Base-by-base conservation (phyloP, 805 yeast genomes). In the Saccharomycopsis sp. region DNA sequence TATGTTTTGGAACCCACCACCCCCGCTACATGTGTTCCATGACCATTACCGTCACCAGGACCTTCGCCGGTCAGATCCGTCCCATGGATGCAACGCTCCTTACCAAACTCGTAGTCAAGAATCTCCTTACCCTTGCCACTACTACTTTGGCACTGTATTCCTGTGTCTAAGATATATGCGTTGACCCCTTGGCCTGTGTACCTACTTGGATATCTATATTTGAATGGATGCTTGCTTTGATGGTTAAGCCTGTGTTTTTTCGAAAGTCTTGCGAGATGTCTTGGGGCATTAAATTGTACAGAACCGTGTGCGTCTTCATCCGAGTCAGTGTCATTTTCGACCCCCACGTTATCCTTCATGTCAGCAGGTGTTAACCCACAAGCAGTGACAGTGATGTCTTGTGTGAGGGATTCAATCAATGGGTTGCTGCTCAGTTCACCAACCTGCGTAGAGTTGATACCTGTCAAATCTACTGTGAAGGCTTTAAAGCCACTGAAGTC, bases 21-120 rank as follows among this genome's bases (percentile, higher is more conserved):
- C 2, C 97, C 97, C 0, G 97, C 96, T 52, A 91, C 95, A 70
- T 91, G 97, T 0, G 97, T 89, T 0, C 97, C 97, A 69, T 91
- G 97, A 0, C 97, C 97, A 64, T 85, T 84, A 8, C 72, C 72
- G 67, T 91, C 97, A 4, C 88, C 89, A 0, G 75, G 66, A 0
- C 82, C 81, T 62, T 81, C 85, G 1, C 73, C 74, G 0, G 89
- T 84, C 58, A 84, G 80, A 65, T 85, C 88, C 5, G 74, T 77
- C 0, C 91, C 91, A 58, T 70, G 67, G 4, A 62, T 64, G 5
- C 85, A 89, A 56, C 92, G 71, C 8, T 12, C 21, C 0, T 82
- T 84, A 64, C 79, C 84, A 66, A 87, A 72, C 48, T 84, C 87
- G 21, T 44, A 44, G 18, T 44, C 48, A 29, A 29, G 37, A 29